A percentile compares a stretch with the other conserved stretches of the same genome.
phyloP scores from a whole-genome alignment of 1,284 basidiomycete genomes.

The Neonothopanus nambi region DNA sequence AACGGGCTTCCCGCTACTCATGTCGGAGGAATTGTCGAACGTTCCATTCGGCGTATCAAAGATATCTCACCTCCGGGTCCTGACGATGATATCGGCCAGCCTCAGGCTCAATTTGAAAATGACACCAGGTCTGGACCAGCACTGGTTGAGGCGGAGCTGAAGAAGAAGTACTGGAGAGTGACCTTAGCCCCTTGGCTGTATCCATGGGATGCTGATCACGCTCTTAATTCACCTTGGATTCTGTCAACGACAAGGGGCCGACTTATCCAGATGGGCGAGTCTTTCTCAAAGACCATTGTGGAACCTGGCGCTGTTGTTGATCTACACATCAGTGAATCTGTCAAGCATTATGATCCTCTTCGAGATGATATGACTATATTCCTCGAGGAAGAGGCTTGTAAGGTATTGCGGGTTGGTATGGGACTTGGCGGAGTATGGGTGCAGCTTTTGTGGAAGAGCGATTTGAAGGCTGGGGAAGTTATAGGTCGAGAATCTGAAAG shows the following conservation, averaged over 20 bases:
- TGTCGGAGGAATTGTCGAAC: conserved; percentile 51
- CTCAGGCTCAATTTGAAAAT: neutral
- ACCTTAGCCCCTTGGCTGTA: conserved; percentile 11
- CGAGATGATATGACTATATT: conserved; percentile 9
- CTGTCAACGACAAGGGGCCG: conserved; percentile 3
- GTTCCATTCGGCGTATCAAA: conserved; percentile 53
- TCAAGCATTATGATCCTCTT: conserved; percentile 9
- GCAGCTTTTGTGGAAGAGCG: conserved; percentile 11
- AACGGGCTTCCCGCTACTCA: conserved; percentile 47
- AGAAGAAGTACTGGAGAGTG: conserved; percentile 4
- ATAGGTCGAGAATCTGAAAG: conserved; percentile 1
- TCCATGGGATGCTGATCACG: neutral
- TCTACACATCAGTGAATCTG: conserved; percentile 1
- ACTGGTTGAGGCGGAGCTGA: conserved; percentile 2
- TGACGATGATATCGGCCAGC: neutral
- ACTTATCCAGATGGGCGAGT: too few species aligned
- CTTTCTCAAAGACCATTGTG: neutral
- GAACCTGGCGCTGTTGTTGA: conserved; percentile 7
- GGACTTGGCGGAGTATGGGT: conserved; percentile 15
- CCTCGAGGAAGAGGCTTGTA: too few species aligned
- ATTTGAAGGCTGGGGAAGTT: neutral
- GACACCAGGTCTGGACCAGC: neutral
- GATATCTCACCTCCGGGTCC: too few species aligned
- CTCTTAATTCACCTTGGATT: neutral
- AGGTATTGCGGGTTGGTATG: conserved; percentile 14